phyloP scores from a whole-genome alignment of 768 basidiomycete genomes.

The Boletellus ananiceps region DNA sequence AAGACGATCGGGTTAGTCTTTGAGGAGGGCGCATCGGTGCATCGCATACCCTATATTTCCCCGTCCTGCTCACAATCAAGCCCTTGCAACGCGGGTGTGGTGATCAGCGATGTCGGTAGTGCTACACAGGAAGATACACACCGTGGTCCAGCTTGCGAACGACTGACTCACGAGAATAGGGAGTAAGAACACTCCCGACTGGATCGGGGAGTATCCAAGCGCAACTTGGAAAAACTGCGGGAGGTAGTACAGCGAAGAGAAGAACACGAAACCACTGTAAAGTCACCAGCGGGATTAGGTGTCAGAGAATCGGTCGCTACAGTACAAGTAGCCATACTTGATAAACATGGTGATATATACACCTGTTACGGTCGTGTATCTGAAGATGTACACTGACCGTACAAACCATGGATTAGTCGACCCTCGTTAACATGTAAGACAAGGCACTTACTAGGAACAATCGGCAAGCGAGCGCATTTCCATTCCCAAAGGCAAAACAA shows the following conservation, averaged over 20 bases:
- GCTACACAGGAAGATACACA: constrained; percentile 26
- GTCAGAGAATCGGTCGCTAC: not conserved
- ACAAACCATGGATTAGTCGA: not conserved
- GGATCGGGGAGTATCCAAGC: constrained; percentile 60
- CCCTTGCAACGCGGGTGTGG: constrained; percentile 36
- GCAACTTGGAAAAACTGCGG: constrained; percentile 76
- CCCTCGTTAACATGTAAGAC: not conserved
- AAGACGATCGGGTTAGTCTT: not conserved
- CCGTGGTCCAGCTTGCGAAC: constrained; percentile 48
- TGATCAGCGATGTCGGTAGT: not conserved
- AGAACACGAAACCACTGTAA: constrained; percentile 54
- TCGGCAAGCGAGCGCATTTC: constrained; percentile 64
- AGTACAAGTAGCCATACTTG: constrained; percentile 37
- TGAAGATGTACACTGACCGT: constrained; percentile 66
- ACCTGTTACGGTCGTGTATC: constrained; percentile 57
- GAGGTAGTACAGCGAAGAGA: constrained; percentile 63
- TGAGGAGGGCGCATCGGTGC: not conserved
- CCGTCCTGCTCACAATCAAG: constrained; percentile 57
- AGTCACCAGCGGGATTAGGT: not conserved
- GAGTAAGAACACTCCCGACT: constrained; percentile 60
- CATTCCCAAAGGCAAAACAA: constrained; percentile 72
- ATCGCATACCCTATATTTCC: constrained; percentile 49
- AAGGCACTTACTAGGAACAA: constrained; percentile 56
- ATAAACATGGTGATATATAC: constrained; percentile 69
- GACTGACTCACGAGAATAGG: constrained; percentile 67